Evolutionary conservation across 177 flowering plant genomes (phyloP).

Genomic region (Telopea speciosissima): DNA sequence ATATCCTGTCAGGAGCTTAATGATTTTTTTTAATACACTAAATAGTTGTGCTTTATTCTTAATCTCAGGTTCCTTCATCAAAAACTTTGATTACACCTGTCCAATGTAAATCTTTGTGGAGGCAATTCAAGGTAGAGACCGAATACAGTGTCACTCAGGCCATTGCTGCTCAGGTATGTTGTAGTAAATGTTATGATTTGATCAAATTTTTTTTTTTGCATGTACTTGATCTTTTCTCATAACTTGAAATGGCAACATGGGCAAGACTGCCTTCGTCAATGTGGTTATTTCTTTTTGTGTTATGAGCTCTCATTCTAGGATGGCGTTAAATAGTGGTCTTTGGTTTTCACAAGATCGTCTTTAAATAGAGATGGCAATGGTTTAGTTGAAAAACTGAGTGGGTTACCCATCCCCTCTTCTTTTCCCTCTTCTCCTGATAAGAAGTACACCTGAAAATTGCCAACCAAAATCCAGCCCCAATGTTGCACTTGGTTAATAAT

Average conservation of each 20-base stretch:
- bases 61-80: constrained; percentile 18
- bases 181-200: neutral
- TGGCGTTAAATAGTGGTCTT: neutral
- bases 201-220: neutral
- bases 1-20: neutral
- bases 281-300: neutral
- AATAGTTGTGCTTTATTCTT: neutral
- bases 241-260: neutral
- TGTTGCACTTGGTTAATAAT: neutral
- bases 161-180: constrained; percentile 35
- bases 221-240: neutral
- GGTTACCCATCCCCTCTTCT: neutral
- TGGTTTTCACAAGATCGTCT: neutral
- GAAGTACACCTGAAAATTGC: neutral
- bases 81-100: constrained; percentile 37
- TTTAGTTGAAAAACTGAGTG: neutral
- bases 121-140: constrained; percentile 41
- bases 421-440: neutral
- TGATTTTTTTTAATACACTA: neutral
- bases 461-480: neutral
- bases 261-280: neutral
- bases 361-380: neutral
- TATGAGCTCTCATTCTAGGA: neutral
- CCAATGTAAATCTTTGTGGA: constrained; percentile 46
- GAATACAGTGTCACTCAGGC: constrained; percentile 44